Base-by-base conservation (phyloP, 2,329 filamentous ascomycete genomes). In the Apiospora koreana region DNA sequence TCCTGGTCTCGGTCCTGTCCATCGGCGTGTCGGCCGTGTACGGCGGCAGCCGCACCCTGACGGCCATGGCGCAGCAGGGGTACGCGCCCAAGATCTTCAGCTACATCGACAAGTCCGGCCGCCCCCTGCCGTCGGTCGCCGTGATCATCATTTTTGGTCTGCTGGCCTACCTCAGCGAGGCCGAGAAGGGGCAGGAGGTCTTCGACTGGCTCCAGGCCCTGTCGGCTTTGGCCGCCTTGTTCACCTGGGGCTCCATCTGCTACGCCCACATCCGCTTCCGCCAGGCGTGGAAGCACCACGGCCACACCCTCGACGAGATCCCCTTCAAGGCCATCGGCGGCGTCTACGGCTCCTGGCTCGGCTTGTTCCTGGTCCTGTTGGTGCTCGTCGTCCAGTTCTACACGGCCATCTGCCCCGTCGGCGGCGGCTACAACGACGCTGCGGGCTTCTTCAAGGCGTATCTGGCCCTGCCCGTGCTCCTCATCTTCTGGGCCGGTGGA, bases 201-300 rank as follows among this genome's bases (percentile, higher is more conserved):
- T 92, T 93, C 71, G 83, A 86, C 75, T 93, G 91, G 91, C 85
- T 93, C 3, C 84, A 88, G 35, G 88, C 90, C 10, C 81, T 93
- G 21, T 91, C 89, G 0, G 91, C 89, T 68, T 83, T 93, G 5
- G 87, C 88, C 14, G 87, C 89, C 16, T 84, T 93, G 58, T 92
- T 92, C 78, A 90, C 90, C 14, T 93, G 91, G 91, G 90, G 86
- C 23, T 91, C 88, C 48, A 92, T 93, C 75, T 92, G 90, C 75
- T 80, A 91, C 3, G 85, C 89, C 2, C 91, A 93, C 75, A 92
- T 93, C 76, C 89, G 91, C 25, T 92, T 93, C 85, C 89, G 91
- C 45, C 76, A 80, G 2, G 91, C 90, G 0, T 93, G 91, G 91
- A 83, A 81, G 35, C 79, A 84, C 38, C 85, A 90, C 50, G 88